phyloP scores from a whole-genome alignment of 2,329 filamentous ascomycete species.

The Ascochyta clinopodiicola region DNA sequence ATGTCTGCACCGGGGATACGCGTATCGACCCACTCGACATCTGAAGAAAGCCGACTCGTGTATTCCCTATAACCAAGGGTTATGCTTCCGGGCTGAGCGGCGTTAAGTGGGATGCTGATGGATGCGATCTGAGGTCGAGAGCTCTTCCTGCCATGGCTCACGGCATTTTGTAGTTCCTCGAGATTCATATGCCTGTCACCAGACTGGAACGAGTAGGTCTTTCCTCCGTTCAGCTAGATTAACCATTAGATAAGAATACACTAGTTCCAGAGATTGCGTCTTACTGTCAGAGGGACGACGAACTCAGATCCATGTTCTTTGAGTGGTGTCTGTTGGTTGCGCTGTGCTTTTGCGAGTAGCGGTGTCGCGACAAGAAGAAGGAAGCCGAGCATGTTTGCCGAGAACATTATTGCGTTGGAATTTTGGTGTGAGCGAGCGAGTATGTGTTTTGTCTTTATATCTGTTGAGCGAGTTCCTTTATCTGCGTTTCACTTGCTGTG shows the following conservation, averaged over 20 bases:
- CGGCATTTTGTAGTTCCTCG: neutral
- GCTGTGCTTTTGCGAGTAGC: constrained; percentile 4
- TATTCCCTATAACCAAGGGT: neutral
- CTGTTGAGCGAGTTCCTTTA: constrained; percentile 6
- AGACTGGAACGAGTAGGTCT: constrained; percentile 3
- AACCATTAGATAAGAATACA: neutral
- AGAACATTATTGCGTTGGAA: neutral
- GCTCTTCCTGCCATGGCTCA: neutral
- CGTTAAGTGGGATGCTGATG: constrained; percentile 10
- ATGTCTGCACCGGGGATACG: constrained; percentile 12
- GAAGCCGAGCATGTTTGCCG: constrained; percentile 1
- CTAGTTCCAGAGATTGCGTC: neutral
- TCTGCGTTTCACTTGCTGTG: constrained; percentile 17
- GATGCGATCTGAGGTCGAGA: constrained; percentile 3
- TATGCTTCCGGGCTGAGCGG: neutral
- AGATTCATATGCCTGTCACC: neutral
- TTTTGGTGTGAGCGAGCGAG: too few relatives aligned
- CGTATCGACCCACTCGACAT: constrained; percentile 6
- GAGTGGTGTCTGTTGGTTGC: constrained; percentile 12
- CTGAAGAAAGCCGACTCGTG: neutral
- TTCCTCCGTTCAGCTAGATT: neutral
- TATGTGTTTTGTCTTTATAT: neutral
- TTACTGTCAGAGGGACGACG: constrained; percentile 6
- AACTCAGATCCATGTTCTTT: neutral
- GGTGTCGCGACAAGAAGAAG: constrained; percentile 1